These are phyloP conservation scores for Epicoccum sorghinum DNA, from an alignment of 2,329 filamentous ascomycete genomes.

Conservation along the genomic window DNA sequence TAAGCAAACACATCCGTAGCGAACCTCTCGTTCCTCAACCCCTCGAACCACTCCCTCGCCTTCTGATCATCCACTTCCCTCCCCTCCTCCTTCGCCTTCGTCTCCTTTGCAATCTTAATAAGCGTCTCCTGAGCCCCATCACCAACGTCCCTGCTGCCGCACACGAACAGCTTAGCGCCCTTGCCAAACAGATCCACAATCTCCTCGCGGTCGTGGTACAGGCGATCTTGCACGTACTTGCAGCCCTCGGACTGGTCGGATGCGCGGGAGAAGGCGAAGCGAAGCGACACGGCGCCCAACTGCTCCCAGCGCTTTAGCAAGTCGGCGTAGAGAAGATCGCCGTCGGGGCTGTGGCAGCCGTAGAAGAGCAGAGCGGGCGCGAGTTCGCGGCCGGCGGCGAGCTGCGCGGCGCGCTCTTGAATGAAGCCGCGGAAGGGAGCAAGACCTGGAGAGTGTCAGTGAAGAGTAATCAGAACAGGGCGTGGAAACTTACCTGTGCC, in stretches of 20 bases:
- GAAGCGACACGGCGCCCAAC: constrained; percentile 65
- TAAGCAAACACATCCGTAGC: constrained; percentile 10
- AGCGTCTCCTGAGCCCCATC: constrained; percentile 51
- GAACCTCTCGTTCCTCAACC: constrained; percentile 51
- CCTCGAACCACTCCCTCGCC: constrained; percentile 54
- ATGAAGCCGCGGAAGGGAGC: constrained; percentile 54
- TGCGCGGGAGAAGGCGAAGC: constrained; percentile 63
- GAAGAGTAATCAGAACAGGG: background rate
- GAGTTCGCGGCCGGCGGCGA: constrained; percentile 57
- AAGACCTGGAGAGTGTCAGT: constrained; percentile 40
- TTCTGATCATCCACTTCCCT: constrained; percentile 47
- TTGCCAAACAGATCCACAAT: constrained; percentile 53
- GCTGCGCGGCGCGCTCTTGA: constrained; percentile 49
- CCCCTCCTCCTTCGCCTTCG: constrained; percentile 47
- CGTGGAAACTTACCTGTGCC: constrained; percentile 32
- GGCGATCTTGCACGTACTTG: constrained; percentile 60
- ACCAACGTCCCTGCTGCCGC: constrained; percentile 61
- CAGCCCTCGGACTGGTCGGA: constrained; percentile 54
- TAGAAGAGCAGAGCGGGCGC: constrained; percentile 70
- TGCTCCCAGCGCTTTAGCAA: constrained; percentile 66
- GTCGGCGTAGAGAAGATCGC: constrained; percentile 66
- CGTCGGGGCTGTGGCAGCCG: constrained; percentile 63
- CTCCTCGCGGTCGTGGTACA: constrained; percentile 56
- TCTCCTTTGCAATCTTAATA: constrained; percentile 53
- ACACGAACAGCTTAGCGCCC: constrained; percentile 67